phyloP scores from a whole-genome alignment of 148 eudicot species.

The Salicornia ramosissima region DNA sequence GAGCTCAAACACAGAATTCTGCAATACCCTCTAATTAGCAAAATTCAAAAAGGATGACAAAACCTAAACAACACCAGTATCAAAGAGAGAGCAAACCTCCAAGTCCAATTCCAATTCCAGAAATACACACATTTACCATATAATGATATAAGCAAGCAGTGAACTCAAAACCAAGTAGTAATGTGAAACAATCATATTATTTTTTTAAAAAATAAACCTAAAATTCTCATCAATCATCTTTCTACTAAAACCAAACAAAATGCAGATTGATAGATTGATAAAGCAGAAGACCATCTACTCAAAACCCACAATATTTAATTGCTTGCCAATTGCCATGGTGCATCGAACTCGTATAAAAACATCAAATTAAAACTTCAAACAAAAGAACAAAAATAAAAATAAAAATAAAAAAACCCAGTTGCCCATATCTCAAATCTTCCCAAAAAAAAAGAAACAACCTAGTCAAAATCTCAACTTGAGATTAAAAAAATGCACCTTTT shows the following conservation, averaged over 20 bases:
- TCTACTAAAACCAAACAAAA: neutral
- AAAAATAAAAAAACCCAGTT: neutral
- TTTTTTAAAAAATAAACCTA: neutral
- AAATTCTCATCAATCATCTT: neutral
- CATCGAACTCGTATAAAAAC: neutral
- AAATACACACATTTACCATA: neutral
- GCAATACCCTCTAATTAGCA: neutral
- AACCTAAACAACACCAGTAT: neutral
- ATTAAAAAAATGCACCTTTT: neutral
- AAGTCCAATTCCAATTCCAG: neutral
- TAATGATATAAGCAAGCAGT: too few species aligned
- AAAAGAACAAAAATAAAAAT: neutral
- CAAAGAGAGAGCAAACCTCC: neutral
- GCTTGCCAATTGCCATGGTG: too few species aligned
- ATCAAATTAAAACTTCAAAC: conserved; percentile 15
- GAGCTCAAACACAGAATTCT: neutral
- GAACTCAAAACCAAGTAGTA: neutral
- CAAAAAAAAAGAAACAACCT: neutral
- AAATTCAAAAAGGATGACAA: neutral
- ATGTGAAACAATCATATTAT: neutral
- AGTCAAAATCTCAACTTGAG: neutral
- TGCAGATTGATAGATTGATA: neutral
- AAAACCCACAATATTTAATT: neutral
- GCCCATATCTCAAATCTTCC: conserved; percentile 11
- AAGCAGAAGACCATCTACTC: neutral